Evolutionary conservation across 257 asterid genomes (phyloP).

Genomic region (Solanum pimpinellifolium): DNA sequence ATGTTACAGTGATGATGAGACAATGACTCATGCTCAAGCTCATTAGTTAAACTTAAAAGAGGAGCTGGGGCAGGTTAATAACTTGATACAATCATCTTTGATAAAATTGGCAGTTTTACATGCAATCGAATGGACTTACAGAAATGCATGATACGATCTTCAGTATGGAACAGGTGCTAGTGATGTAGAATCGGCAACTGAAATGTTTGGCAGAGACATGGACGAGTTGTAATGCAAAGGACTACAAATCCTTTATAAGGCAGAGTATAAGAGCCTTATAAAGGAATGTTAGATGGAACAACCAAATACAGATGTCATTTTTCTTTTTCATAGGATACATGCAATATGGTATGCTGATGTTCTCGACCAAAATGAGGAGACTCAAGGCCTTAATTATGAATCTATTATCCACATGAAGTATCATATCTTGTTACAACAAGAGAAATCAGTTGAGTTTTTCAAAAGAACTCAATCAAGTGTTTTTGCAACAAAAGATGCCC

Average conservation of each 20-base stretch:
- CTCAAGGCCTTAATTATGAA: slow-evolving; percentile 58
- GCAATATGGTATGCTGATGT: slow-evolving; percentile 80
- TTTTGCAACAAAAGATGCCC: slow-evolving; percentile 55
- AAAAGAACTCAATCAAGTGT: slow-evolving; percentile 72
- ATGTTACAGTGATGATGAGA: slow-evolving; percentile 27
- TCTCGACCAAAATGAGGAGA: slow-evolving; percentile 70
- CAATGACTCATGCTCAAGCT: slow-evolving; percentile 84
- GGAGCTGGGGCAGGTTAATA: slow-evolving; percentile 84
- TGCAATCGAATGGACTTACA: slow-evolving; percentile 95
- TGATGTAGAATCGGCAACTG: slow-evolving; percentile 88
- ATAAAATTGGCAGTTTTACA: slow-evolving; percentile 87
- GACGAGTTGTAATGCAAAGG: slow-evolving; percentile 16
- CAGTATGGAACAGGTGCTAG: slow-evolving; percentile 68
- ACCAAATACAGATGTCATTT: slow-evolving; percentile 5
- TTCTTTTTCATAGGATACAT: slow-evolving; percentile 66
- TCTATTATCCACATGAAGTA: slow-evolving; percentile 92
- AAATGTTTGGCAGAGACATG: slow-evolving; percentile 62
- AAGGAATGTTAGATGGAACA: slow-evolving; percentile 53
- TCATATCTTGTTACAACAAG: slow-evolving; percentile 87
- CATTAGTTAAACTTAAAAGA: slow-evolving; percentile 84
- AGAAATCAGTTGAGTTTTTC: slow-evolving; percentile 86
- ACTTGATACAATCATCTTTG: slow-evolving; percentile 47
- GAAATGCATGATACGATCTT: slow-evolving; percentile 46
- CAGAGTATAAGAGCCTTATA: slow-evolving; percentile 68
- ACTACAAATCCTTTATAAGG: slow-evolving; percentile 41